These are phyloP conservation scores for Plasmopara viticola DNA, from an alignment of 352 stramenopile species.

Conservation along the genomic window DNA sequence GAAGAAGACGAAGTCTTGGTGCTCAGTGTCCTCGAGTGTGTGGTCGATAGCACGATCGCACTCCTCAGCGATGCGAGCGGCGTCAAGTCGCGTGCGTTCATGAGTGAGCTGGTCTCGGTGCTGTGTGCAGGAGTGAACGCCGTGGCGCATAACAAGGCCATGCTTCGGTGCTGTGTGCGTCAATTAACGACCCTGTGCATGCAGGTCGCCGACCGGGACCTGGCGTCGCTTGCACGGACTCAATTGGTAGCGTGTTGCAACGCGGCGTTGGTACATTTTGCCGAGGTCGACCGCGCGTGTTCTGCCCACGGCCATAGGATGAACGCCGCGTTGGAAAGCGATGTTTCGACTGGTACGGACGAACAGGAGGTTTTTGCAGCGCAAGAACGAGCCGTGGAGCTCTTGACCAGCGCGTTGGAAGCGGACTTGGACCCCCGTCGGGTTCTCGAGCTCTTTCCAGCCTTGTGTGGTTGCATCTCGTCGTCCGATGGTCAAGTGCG, in stretches of 20 bases:
- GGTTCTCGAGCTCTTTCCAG: constrained; percentile 68
- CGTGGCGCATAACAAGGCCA: constrained; percentile 42
- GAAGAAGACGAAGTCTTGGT: constrained; percentile 78
- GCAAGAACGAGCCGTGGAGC: constrained; percentile 57
- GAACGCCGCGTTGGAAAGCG: constrained; percentile 1
- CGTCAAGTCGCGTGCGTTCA: constrained; percentile 37
- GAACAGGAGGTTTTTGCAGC: constrained; percentile 25
- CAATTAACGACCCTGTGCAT: constrained; percentile 72
- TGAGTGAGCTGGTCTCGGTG: constrained; percentile 44
- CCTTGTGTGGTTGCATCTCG: constrained; percentile 74
- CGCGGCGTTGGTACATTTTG: constrained; percentile 40
- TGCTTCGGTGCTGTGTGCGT: constrained; percentile 69
- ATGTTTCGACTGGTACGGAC: constrained; percentile 2
- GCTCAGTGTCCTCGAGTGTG: constrained; percentile 64
- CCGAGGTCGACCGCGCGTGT: constrained; percentile 28
- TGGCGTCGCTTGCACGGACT: constrained; percentile 39
- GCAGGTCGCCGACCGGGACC: constrained; percentile 42
- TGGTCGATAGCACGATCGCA: constrained; percentile 64
- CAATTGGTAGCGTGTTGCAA: constrained; percentile 61
- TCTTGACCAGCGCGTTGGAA: constrained; percentile 53
- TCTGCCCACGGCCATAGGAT: constrained; percentile 1
- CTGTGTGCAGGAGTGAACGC: constrained; percentile 59
- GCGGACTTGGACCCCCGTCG: constrained; percentile 45
- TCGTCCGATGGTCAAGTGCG: constrained; percentile 60
- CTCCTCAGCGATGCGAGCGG: constrained; percentile 33